Evolutionary conservation across 1,284 basidiomycete species (phyloP), one percentile per base, ranked within the genome.

Genomic region (Ustilago curta): DNA sequence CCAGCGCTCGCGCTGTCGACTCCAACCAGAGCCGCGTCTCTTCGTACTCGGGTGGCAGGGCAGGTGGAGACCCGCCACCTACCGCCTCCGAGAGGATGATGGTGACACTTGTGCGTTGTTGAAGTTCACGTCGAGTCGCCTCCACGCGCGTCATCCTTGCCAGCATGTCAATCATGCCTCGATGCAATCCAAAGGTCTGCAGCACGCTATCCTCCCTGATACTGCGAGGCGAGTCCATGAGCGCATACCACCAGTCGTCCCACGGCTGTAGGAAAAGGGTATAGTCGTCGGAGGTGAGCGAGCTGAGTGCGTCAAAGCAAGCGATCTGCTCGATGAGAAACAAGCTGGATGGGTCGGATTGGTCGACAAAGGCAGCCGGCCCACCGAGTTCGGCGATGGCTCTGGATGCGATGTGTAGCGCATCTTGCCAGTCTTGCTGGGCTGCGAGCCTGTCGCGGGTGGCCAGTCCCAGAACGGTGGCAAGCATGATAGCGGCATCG

Each of bases 291-390:
- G 66, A 69, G 12, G 66, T 74, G 19, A 74, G 53, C 35, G 71
- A 66, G 62, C 66, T 69, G 40, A 74, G 66, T 9, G 71, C 66
- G 25, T 74, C 71, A 18, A 69, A 74, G 43, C 65, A 69, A 0
- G 71, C 71, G 19, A 74, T 69, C 59, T 74, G 71, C 62, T 74
- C 71, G 51, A 74, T 69, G 12, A 74, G 61, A 9, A 74, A 74
- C 16, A 70, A 62, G 51, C 71, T 70, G 21, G 71, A 51, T 2
- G 66, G 66, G 35, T 74, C 66, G 18, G 66, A 59, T 29, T 60
- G 60, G 39, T 74, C 62, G 6, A 74, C 62, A 43, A 74, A 70
- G 1, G 66, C 71, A 1, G 66, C 66, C 1, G 71, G 71, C 4
- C 71, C 71, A 25, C 71, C 71, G 1, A 74, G 55, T 55, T 74